Base-by-base conservation (phyloP, 1,284 basidiomycete species). In the Hypsizygus ulmarius region DNA sequence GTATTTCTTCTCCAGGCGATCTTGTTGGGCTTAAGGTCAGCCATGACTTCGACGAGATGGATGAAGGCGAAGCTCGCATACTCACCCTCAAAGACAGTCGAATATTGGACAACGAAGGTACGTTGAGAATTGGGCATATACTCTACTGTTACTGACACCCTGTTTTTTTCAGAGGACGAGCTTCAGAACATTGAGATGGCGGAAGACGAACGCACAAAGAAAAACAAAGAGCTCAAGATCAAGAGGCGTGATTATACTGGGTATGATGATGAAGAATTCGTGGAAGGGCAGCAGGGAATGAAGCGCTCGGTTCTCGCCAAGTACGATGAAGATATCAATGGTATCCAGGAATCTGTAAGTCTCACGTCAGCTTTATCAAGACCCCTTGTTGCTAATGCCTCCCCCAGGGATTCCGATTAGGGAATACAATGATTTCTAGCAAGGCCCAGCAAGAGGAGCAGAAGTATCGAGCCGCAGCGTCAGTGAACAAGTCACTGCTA, bases 51-150 rank as follows among this genome's bases (percentile, higher is more conserved):
- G 90, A 96, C 51, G 88, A 81, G 52, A 79, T 97, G 68, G 87
- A 87, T 51, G 93, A 94, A 65, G 96, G 97, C 57, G 90, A 97
- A 68, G 94, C 93, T 57, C 84, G 87, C 53, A 91, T 99, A 71
- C 84, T 99, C 56, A 99, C 97, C 1, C 75, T 99, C 61, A 95
- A 96, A 78, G 97, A 99, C 65, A 88, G 86, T 59, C 83, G 90
- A 30, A 89, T 99, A 47, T 84, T 99, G 27, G 94, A 92, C 59
- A 90, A 91, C 52, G 94, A 97, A 76, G 93, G 92, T 86, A 59
- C 51, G 73, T 55, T 10, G 2, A 33, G 8, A 45, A n/a, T 30
- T 16, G 9, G 27, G 21, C 14, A 35, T 8, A 37, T 42, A 40
- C 38, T 27, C 33, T 43, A 21, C 19, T 38, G 41, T 51, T 36